Base-by-base conservation (phyloP, 768 basidiomycete species). In the Trametes cubensis region DNA sequence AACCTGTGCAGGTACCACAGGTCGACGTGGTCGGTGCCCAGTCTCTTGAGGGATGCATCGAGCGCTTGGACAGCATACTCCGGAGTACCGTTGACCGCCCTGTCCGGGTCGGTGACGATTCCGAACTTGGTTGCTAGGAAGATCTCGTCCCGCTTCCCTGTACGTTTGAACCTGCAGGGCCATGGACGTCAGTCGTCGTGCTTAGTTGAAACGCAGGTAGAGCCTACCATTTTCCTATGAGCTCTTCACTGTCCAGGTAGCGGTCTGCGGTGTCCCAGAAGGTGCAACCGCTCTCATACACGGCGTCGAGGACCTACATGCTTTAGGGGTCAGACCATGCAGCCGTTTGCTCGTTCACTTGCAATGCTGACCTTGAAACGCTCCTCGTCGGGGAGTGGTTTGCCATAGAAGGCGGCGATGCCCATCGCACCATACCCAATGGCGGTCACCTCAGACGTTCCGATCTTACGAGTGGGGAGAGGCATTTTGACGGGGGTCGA, bases 341-440 rank as follows among this genome's bases (percentile, higher is more conserved):
- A 1, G 45, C 4, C 14, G 21, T 11, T 14, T 5, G 3, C 20
- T 14, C 45, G 7, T 4, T 6, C 1, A 21, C 45, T 4, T 21
- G 23, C 21, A 14, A 6, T 2, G 21, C 69, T 26, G 52, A 85
- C 85, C 80, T 83, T 81, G 66, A 88, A 79, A 2, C 85, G 77
- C 55, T 87, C 84, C 64, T 88, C 84, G 60, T 89, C 86, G 4
- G 77, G 61, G 15, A 73, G 73, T 0, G 70, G 67, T 2, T 69
- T 59, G n/a, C 85, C 85, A 58, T 85, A 85, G 46, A 69, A 75
- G 0, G 73, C 76, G 15, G 80, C 80, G 13, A 87, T 67, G 6
- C 83, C 85, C 86, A 87, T 87, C 7, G 79, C 73, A 6, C 87
- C 87, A 60, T 83, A 86, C 2, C 86, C 86, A 13, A 89, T 77